Evolutionary conservation across 805 yeast species (phyloP), one percentile per base, ranked within the genome.

Genomic region (Ogataea haglerorum): DNA sequence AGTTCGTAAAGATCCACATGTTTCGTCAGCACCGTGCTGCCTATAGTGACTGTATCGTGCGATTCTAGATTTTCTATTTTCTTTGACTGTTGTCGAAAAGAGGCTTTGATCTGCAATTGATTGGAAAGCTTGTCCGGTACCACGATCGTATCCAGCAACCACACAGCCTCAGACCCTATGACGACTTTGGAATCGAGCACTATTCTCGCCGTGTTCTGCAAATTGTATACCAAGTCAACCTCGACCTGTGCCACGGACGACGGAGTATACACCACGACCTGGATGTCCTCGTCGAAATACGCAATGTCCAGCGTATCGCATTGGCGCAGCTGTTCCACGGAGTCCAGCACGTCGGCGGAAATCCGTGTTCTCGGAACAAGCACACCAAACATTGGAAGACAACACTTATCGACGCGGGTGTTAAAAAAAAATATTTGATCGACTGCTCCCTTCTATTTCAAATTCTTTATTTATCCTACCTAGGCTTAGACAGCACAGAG

Each of bases 51-150:
- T 1, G 45, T 15, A 5, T 44, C 38, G 0, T 27, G 13, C 3
- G 21, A 13, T 3, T 34, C 35, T 36, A 27, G 3, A 46, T 37
- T 26, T 36, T 44, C 21, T 31, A 49, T 8, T 48, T 48, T 31
- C 40, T 26, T 35, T 8, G 47, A 42, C 4, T 30, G 26, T 30
- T 46, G 42, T 19, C 47, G 48, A 34, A 45, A 57, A 5, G 28
- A 38, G 10, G 50, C 61, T 22, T 35, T 38, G 10, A 57, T 26
- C 5, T 15, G 37, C 21, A 58, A 33, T 6, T 41, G 36, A 16
- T 30, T 52, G 5, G 52, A 42, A 8, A 39, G 38, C 30, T 46
- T 51, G 16, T 51, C 59, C 3, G 61, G 58, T 1, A 42, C 30
- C 15, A 58, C 34, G 2, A 15, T 30, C 4, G 53, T 35, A 2